Base-by-base conservation (phyloP, 2,329 filamentous ascomycete species). In the Macrophomina pseudophaseolina region DNA sequence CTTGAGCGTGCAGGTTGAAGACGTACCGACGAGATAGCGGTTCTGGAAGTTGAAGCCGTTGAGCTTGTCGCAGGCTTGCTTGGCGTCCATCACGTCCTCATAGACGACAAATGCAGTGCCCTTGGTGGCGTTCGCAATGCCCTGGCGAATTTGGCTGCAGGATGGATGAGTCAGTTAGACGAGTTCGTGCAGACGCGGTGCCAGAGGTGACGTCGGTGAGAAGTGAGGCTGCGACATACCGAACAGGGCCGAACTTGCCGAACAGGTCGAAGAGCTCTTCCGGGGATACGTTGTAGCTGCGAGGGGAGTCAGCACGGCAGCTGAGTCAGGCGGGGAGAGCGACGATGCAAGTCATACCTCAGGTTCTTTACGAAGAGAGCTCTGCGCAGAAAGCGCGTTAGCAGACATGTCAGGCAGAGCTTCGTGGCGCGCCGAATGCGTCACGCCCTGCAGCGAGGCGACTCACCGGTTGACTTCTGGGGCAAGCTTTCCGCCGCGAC, bases 11-110 rank as follows among this genome's bases (percentile, higher is more conserved):
- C 42, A 23, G 42, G 14, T 38, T 23, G 44, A 64, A 23, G 59
- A 88, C 92, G 69, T 88, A 96, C 93, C 93, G 77, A 99, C 95
- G 74, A 99, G 92, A 83, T 99, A 99, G 80, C 95, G 91, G 84
- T 94, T 97, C 85, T 99, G 95, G 82, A 99, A 99, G 85, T 99
- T 99, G 89, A 97, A 99, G 79, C 95, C 95, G 86, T 99, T 99
- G 80, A 99, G 87, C 85, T 98, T 97, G 86, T 99, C 95, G 86
- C 95, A 98, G 78, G 95, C 95, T 83, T 93, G 90, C 85, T 99
- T 99, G 73, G 95, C 94, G 86, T 99, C 95, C 87, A 95, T 91
- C 73, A 98, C 94, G 87, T 99, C 95, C 83, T 98, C 95, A 86
- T 97, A 99, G 82, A 99, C 95, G 74, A 99, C 95, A 82, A 97